Evolutionary conservation across 495 filamentous ascomycete genomes (phyloP), one percentile per base, ranked within the genome.

Genomic region (Patellaria atrata): DNA sequence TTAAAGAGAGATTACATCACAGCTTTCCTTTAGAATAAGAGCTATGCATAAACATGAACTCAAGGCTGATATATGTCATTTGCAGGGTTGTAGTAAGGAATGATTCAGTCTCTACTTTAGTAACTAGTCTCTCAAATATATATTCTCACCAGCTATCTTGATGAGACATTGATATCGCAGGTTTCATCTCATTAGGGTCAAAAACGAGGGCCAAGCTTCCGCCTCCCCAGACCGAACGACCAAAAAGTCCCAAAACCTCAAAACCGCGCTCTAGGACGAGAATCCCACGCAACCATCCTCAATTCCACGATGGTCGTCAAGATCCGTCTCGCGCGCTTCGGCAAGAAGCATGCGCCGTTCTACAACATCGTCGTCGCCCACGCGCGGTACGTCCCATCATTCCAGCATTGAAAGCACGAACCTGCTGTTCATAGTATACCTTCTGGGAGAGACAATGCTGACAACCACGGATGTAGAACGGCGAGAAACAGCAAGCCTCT

Each of bases 281-380:
- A 5, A 9, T 5, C 27, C 22, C 5, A 16, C 8, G 13, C 21
- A 23, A 14, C 15, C 23, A 38, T 9, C 17, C 21, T 10, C 18
- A 17, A 30, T 11, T 16, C 20, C 53, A 63, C 40, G 36, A 97
- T 97, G 89, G 91, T 96, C 34, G 66, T 97, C 45, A 79, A 76
- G 53, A 84, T 97, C 55, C 77, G 89, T 33, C 70, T 97, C 48
- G 78, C 89, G 31, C 89, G 89, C 63, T 93, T 96, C 55, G 89
- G 91, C 45, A 79, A 80, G 60, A 73, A 65, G 35, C 81, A 87
- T 55, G 50, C 67, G 17, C 87, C 89, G 2, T 78, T 92, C 52
- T 97, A 91, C 69, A 97, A 97, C 62, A 93, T 97, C 42, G 83
- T 96, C 34, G 83, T 97, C 38, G 70, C 83, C 15, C 86, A 96